Evolutionary conservation across 2,329 filamentous ascomycete species (phyloP).

Genomic region (Calonectria hawksworthii): DNA sequence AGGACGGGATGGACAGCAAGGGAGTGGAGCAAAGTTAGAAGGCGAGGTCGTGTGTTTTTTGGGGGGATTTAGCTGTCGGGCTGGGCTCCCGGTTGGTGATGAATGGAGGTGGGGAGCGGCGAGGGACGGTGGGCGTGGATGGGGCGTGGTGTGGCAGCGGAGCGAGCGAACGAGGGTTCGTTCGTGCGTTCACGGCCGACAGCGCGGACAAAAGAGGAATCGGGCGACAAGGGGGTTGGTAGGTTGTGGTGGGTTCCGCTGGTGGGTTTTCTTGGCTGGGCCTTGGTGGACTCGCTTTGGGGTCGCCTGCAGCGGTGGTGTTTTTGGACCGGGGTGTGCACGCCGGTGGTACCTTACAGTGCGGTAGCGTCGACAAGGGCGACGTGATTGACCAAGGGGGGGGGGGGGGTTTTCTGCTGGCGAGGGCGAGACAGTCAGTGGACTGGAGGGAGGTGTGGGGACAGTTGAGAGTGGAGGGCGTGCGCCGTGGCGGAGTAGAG

Average conservation of each 20-base stretch:
- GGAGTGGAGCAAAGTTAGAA: slow-evolving; percentile 41
- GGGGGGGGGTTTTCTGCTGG: slow-evolving; percentile 16
- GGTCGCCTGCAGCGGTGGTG: slow-evolving; percentile 5
- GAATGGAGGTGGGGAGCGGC: slow-evolving; percentile 42
- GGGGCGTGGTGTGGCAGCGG: slow-evolving; percentile 31
- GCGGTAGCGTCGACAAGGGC: slow-evolving; percentile 14
- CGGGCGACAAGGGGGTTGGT: slow-evolving; percentile 23
- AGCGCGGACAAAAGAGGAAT: slow-evolving; percentile 28
- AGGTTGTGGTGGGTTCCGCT: slow-evolving; percentile 7
- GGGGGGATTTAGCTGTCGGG: slow-evolving; percentile 43
- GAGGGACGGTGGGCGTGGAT: slow-evolving; percentile 21
- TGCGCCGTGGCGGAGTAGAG: not conserved
- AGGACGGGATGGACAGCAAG: slow-evolving; percentile 37
- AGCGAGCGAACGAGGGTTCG: slow-evolving; percentile 29
- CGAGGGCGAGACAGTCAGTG: slow-evolving; percentile 19
- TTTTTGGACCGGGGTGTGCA: slow-evolving; percentile 20
- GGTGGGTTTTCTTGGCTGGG: slow-evolving; percentile 17
- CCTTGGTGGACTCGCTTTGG: slow-evolving; percentile 11
- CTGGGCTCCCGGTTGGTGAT: slow-evolving; percentile 44
- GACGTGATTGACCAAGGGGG: slow-evolving; percentile 16
- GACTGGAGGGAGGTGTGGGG: slow-evolving; percentile 22
- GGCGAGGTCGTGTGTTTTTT: slow-evolving; percentile 44
- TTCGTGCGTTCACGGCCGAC: slow-evolving; percentile 28
- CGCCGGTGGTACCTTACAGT: slow-evolving; percentile 30
- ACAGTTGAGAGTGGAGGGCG: not conserved